Percentiles rank a stretch among this genome's conserved stretches.
Conservation (phyloP, 495 filamentous ascomycete genomes). For the Astrothelium macrocarpum region DNA sequence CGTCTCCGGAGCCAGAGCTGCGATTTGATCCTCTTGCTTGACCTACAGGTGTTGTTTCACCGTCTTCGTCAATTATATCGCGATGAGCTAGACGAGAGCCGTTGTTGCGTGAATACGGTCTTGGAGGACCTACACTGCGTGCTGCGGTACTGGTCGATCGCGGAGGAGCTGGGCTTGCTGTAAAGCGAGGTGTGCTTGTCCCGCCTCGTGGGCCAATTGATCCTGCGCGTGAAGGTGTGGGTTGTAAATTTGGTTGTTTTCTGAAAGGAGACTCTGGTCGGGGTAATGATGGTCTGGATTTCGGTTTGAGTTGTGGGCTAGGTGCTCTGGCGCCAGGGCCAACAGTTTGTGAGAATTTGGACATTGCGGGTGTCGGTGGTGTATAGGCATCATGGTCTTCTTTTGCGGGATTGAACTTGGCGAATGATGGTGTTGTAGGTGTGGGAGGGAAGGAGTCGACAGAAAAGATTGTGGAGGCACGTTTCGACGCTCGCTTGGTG, state of each 20-base stretch:
- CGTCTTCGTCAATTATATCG: conserved; percentile 29
- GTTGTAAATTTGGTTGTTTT: conserved; percentile 39
- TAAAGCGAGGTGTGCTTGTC: conserved; percentile 40
- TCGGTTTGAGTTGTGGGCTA: conserved; percentile 60
- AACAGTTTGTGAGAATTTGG: conserved; percentile 75
- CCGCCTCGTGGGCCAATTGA: conserved; percentile 42
- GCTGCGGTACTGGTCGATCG: neutral
- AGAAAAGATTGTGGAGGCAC: conserved; percentile 49
- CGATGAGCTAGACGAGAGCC: conserved; percentile 31
- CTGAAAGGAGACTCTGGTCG: conserved; percentile 76
- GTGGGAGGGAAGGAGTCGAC: conserved; percentile 52
- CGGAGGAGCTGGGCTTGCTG: conserved; percentile 51
- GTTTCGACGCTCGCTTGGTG: conserved; percentile 69
- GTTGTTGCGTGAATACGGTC: conserved; percentile 32
- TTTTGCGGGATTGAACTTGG: conserved; percentile 38
- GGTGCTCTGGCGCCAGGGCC: conserved; percentile 61
- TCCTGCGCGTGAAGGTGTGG: conserved; percentile 44
- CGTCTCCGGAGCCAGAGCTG: conserved; percentile 39
- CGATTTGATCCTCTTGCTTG: conserved; percentile 31
- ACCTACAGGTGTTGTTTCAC: conserved; percentile 49
- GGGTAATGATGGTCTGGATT: conserved; percentile 65
- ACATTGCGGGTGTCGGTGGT: conserved; percentile 51
- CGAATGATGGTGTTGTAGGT: conserved; percentile 55
- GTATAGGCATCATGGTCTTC: conserved; percentile 41
- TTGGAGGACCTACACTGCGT: conserved; percentile 11